phyloP scores from a whole-genome alignment of 2,329 filamentous ascomycete genomes.

The Diaporthe eres region DNA sequence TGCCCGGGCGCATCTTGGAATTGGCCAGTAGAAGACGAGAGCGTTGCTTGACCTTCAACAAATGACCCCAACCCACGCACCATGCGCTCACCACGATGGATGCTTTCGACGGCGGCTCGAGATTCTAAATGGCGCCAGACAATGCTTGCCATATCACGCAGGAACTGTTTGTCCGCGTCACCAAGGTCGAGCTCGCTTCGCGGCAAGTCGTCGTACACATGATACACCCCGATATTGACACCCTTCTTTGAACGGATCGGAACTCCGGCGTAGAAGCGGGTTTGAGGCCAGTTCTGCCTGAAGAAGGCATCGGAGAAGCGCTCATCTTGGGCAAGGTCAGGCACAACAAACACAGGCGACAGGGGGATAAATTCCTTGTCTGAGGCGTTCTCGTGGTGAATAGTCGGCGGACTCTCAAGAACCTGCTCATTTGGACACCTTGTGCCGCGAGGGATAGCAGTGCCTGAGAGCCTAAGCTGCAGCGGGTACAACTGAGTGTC shows the following conservation, averaged over 20 bases:
- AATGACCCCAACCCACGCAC: conserved; percentile 46
- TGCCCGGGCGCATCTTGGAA: conserved; percentile 28
- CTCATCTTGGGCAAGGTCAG: conserved; percentile 35
- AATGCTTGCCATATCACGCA: conserved; percentile 46
- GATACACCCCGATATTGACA: conserved; percentile 38
- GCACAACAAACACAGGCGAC: conserved; percentile 33
- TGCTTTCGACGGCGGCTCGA: conserved; percentile 43
- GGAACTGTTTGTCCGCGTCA: conserved; percentile 41
- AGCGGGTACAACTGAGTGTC: not conserved
- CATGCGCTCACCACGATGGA: conserved; percentile 46
- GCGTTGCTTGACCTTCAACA: conserved; percentile 42
- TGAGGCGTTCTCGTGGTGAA: not conserved
- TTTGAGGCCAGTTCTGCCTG: not conserved
- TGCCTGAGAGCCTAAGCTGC: conserved; percentile 21
- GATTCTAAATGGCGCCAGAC: conserved; percentile 49
- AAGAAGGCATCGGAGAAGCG: conserved; percentile 13
- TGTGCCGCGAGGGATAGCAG: conserved; percentile 26
- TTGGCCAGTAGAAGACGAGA: conserved; percentile 3
- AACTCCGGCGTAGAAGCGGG: conserved; percentile 39
- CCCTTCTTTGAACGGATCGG: conserved; percentile 36
- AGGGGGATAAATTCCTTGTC: not conserved
- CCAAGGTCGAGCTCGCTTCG: conserved; percentile 24
- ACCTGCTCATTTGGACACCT: conserved; percentile 25
- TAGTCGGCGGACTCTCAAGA: conserved; percentile 15
- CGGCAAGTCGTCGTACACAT: conserved; percentile 25